These are phyloP conservation scores for Emydomyces testavorans DNA, from an alignment of 2,329 filamentous ascomycete species.

Conservation along the genomic window DNA sequence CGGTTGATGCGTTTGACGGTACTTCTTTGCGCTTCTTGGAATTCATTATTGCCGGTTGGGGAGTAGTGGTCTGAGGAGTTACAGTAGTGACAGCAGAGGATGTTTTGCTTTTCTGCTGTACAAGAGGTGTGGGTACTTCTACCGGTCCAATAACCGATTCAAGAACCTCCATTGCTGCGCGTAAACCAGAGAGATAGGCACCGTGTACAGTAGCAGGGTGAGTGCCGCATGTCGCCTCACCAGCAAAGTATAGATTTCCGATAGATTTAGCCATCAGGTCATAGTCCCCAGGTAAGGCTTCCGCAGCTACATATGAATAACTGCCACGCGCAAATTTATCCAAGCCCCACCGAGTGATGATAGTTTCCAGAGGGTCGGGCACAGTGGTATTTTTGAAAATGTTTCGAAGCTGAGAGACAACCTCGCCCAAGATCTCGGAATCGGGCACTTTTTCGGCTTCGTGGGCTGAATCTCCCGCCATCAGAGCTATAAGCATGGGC, in stretches of 20 bases:
- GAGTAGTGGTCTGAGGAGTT: conserved; percentile 20
- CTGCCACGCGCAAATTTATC: conserved; percentile 87
- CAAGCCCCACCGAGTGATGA: conserved; percentile 84
- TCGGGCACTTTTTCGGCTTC: conserved; percentile 71
- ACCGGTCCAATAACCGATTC: conserved; percentile 73
- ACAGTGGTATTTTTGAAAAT: conserved; percentile 57
- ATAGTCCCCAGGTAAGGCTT: conserved; percentile 77
- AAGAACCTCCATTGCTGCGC: conserved; percentile 77
- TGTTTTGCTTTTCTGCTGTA: conserved; percentile 49
- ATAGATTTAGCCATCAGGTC: conserved; percentile 76
- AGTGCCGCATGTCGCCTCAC: conserved; percentile 89
- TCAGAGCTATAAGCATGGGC: conserved; percentile 77
- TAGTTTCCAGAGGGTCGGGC: conserved; percentile 67
- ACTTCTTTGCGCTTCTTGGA: conserved; percentile 22
- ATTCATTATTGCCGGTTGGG: conserved; percentile 18
- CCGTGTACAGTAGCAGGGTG: conserved; percentile 96
- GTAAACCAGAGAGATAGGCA: conserved; percentile 83
- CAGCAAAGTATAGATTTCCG: conserved; percentile 86
- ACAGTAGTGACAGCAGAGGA: conserved; percentile 19
- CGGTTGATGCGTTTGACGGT: background rate
- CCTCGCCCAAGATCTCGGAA: conserved; percentile 64
- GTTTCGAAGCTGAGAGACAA: conserved; percentile 62
- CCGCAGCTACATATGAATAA: conserved; percentile 84
- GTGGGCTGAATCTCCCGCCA: conserved; percentile 89
- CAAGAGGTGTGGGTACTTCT: conserved; percentile 60